Evolutionary conservation across 2,329 filamentous ascomycete species (phyloP).

Genomic region (Beauveria caledonica): DNA sequence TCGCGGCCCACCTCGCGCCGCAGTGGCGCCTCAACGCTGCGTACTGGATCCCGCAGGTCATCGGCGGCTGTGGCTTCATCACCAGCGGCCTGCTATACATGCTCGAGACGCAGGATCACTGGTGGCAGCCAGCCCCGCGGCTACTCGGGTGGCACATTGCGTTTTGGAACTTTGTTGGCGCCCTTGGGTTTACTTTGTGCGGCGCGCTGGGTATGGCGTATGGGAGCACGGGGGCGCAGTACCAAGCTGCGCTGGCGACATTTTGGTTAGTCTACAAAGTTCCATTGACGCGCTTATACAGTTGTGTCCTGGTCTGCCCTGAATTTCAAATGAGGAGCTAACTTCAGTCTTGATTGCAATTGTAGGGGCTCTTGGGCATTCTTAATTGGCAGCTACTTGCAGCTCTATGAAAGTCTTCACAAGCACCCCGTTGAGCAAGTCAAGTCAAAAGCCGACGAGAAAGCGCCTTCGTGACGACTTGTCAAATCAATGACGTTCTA

Average conservation of each 20-base stretch:
- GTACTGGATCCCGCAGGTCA: constrained; percentile 52
- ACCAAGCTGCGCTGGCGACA: constrained; percentile 18
- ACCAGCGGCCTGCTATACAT: constrained; percentile 52
- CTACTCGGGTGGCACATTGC: constrained; percentile 61
- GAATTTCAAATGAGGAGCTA: constrained; percentile 24
- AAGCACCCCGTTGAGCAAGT: constrained; percentile 17
- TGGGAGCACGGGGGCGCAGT: background rate
- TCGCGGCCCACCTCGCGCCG: constrained; percentile 45
- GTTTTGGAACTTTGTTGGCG: constrained; percentile 56
- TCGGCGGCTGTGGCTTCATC: constrained; percentile 56
- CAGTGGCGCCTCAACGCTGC: constrained; percentile 39
- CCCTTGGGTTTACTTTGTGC: constrained; percentile 48
- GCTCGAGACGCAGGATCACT: constrained; percentile 56
- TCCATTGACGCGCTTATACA: background rate
- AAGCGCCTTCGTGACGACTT: background rate
- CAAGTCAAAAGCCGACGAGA: background rate
- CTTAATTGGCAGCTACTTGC: constrained; percentile 18
- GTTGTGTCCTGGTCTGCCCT: too few species aligned
- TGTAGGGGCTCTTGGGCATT: constrained; percentile 33
- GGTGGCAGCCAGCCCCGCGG: constrained; percentile 49
- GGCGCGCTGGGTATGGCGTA: constrained; percentile 40
- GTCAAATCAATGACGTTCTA: too few species aligned
- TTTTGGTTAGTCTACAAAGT: constrained; percentile 25
- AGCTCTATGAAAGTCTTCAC: constrained; percentile 19
- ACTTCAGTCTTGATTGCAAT: constrained; percentile 32